Evolutionary conservation across 495 filamentous ascomycete genomes (phyloP).

Genomic region (Viridothelium virens): DNA sequence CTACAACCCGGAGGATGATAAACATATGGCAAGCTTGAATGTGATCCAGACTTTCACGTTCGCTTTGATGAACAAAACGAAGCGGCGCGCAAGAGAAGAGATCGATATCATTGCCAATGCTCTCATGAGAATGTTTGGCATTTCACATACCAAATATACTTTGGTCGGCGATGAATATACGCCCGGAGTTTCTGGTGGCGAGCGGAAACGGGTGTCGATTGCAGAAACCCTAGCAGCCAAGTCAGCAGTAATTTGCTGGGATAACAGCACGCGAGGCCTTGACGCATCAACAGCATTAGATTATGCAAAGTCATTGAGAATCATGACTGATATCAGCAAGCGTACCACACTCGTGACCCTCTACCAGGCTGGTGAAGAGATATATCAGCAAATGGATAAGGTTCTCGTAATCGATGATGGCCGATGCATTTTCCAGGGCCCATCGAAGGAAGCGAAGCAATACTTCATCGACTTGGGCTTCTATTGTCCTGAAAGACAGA

Average conservation of each 20-base stretch:
- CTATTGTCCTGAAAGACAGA: constrained; percentile 56
- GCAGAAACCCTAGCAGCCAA: constrained; percentile 61
- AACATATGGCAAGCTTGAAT: constrained; percentile 68
- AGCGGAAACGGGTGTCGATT: constrained; percentile 64
- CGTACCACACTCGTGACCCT: constrained; percentile 76
- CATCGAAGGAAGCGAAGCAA: constrained; percentile 52
- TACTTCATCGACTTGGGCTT: constrained; percentile 68
- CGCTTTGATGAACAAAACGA: constrained; percentile 75
- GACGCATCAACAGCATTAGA: constrained; percentile 75
- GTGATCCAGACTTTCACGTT: constrained; percentile 80
- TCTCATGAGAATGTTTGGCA: constrained; percentile 65
- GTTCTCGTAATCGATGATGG: constrained; percentile 61
- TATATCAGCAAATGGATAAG: constrained; percentile 77
- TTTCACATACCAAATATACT: constrained; percentile 74
- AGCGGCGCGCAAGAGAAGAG: constrained; percentile 57
- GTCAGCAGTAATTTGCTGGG: constrained; percentile 57
- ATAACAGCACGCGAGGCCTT: constrained; percentile 74
- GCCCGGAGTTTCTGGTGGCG: constrained; percentile 64
- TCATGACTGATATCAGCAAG: constrained; percentile 76
- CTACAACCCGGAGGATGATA: constrained; percentile 76
- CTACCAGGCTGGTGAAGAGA: constrained; percentile 77
- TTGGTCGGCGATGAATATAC: constrained; percentile 78
- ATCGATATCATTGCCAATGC: constrained; percentile 59
- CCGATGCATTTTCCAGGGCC: constrained; percentile 58
- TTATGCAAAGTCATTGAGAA: constrained; percentile 66